Percentiles rank a stretch among this genome's conserved stretches.
These are phyloP conservation scores for Saccharomycopsis fermentans DNA, from an alignment of 805 yeast species.

Conservation along the genomic window DNA sequence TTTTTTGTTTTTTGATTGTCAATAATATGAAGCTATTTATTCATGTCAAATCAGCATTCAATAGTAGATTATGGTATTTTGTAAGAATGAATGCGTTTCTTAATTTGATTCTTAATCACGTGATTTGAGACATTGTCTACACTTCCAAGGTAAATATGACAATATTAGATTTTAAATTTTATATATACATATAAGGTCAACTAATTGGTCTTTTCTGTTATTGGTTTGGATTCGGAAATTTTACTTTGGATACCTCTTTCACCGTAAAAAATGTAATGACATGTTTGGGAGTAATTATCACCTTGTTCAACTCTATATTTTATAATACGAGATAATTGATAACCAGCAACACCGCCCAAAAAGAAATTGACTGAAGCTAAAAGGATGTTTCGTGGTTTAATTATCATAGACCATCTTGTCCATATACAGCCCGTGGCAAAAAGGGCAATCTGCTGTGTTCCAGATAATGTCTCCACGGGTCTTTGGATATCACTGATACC, in stretches of 20 bases:
- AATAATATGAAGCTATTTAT: neutral
- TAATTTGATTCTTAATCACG: too few species aligned
- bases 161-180: neutral
- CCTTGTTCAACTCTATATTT: conserved; percentile 57
- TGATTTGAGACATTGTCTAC: too few species aligned
- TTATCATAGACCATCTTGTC: conserved; percentile 97
- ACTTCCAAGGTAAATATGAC: neutral
- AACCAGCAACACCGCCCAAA: conserved; percentile 81
- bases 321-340: conserved; percentile 64
- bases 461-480: conserved; percentile 87
- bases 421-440: conserved; percentile 89
- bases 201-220: neutral
- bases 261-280: conserved; percentile 52
- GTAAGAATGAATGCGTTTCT: too few species aligned
- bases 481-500: conserved; percentile 79
- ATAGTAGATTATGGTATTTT: too few species aligned
- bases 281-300: conserved; percentile 46
- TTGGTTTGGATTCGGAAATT: neutral
- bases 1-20: neutral
- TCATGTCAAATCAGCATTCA: too few species aligned
- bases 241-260: neutral
- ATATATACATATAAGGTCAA: neutral
- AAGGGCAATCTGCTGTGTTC: conserved; percentile 58
- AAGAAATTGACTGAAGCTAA: conserved; percentile 92
- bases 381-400: conserved; percentile 75